Conservation (phyloP, 2,329 filamentous ascomycete species). For the Rachicladosporium sp. region DNA sequence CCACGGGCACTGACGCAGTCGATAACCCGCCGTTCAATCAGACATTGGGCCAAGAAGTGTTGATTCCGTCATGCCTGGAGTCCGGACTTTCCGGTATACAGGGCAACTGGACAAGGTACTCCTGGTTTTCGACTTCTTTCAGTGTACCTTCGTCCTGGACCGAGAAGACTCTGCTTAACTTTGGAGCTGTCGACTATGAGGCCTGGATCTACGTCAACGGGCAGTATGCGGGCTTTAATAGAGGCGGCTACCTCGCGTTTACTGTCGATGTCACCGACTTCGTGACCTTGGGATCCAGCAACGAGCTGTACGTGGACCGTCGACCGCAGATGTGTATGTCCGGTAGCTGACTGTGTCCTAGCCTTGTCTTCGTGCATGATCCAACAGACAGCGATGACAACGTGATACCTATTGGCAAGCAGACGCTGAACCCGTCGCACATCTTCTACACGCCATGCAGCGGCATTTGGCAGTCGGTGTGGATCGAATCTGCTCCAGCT, state of each 20-base stretch:
- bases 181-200: slow-evolving; percentile 53
- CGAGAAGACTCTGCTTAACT: slow-evolving; percentile 38
- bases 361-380: slow-evolving; percentile 53
- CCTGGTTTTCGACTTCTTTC: slow-evolving; percentile 37
- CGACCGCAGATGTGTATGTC: slow-evolving; percentile 48
- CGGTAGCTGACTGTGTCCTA: slow-evolving; percentile 35
- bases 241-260: slow-evolving; percentile 48
- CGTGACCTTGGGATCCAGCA: slow-evolving; percentile 51
- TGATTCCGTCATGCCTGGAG: slow-evolving; percentile 43
- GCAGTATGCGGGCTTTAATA: slow-evolving; percentile 39
- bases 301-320: slow-evolving; percentile 37
- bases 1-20: slow-evolving; percentile 26
- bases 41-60: slow-evolving; percentile 30
- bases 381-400: slow-evolving; percentile 47
- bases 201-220: slow-evolving; percentile 46
- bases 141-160: slow-evolving; percentile 37
- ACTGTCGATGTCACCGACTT: slow-evolving; percentile 48
- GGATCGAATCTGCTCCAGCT: slow-evolving; percentile 51
- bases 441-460: slow-evolving; percentile 64
- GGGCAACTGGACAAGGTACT: slow-evolving; percentile 14
- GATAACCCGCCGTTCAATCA: slow-evolving; percentile 34
- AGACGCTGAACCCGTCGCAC: slow-evolving; percentile 44
- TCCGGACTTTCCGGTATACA: slow-evolving; percentile 34
- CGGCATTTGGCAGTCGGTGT: slow-evolving; percentile 67
- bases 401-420: slow-evolving; percentile 49